A percentile compares a stretch with the other conserved stretches of the same genome.
phyloP scores from a whole-genome alignment of 768 basidiomycete species.

The Ramaria sp. region DNA sequence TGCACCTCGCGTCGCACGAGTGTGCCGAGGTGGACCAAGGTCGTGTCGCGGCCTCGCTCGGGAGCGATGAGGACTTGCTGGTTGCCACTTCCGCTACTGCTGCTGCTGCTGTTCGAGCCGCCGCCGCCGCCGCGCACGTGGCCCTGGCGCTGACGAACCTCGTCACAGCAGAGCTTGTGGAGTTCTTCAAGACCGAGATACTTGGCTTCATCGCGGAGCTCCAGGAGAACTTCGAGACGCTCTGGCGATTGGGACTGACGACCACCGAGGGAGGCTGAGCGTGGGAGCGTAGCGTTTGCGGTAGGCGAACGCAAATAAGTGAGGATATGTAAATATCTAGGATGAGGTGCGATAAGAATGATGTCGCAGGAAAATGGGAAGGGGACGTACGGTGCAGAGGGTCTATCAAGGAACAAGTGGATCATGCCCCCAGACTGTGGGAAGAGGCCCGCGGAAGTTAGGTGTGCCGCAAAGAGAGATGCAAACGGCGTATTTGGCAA shows the following conservation, averaged over 20 bases:
- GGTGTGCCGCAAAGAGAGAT: slow-evolving; percentile 49
- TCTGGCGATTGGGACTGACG: slow-evolving; percentile 25
- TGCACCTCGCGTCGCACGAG: background rate
- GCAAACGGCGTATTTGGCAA: slow-evolving; percentile 27
- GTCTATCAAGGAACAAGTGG: slow-evolving; percentile 71
- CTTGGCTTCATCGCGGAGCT: slow-evolving; percentile 69
- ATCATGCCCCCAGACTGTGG: slow-evolving; percentile 35
- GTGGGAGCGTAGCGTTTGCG: slow-evolving; percentile 39
- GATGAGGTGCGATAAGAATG: background rate
- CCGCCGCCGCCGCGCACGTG: background rate
- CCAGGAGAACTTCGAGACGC: slow-evolving; percentile 56
- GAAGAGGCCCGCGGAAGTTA: slow-evolving; percentile 48
- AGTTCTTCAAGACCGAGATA: slow-evolving; percentile 64
- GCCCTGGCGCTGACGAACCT: slow-evolving; percentile 40
- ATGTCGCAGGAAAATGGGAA: background rate
- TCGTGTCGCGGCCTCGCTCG: background rate
- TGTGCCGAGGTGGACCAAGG: background rate
- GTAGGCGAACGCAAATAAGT: slow-evolving; percentile 54
- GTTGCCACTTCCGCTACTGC: background rate
- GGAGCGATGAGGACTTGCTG: background rate
- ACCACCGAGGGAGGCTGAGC: slow-evolving; percentile 31
- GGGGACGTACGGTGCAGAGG: slow-evolving; percentile 62
- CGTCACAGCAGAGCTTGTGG: slow-evolving; percentile 53
- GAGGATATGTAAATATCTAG: slow-evolving; percentile 62
- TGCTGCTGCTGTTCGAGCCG: background rate